Evolutionary conservation across 1,284 basidiomycete species (phyloP).

Genomic region (Moniliophthora roreri): DNA sequence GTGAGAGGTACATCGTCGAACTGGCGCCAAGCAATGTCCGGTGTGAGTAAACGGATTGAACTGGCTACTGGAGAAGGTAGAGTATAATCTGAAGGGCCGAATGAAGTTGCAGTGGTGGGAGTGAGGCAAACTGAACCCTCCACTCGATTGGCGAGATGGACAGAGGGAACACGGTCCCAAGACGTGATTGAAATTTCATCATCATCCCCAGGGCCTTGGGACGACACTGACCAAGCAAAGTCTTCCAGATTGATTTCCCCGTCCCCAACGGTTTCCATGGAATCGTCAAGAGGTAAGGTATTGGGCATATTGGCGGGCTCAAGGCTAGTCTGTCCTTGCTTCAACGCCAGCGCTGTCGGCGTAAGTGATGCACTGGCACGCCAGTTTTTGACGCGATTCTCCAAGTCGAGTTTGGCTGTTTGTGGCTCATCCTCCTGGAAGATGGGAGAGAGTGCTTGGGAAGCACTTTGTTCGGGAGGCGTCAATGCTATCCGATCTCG

Average conservation of each 20-base stretch:
- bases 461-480: slow-evolving; percentile 29
- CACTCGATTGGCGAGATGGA: slow-evolving; percentile 56
- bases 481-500: slow-evolving; percentile 17
- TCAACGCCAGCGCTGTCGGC: slow-evolving; percentile 47
- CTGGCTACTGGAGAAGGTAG: slow-evolving; percentile 23
- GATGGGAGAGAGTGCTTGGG: slow-evolving; percentile 54
- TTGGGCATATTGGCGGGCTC: slow-evolving; percentile 57
- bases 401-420: slow-evolving; percentile 48
- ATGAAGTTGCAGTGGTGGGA: slow-evolving; percentile 50
- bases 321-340: slow-evolving; percentile 47
- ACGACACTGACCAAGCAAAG: slow-evolving; percentile 70
- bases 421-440: slow-evolving; percentile 59
- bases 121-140: slow-evolving; percentile 61
- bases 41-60: slow-evolving; percentile 23
- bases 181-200: slow-evolving; percentile 33
- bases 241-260: slow-evolving; percentile 58
- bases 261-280: slow-evolving; percentile 24
- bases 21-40: slow-evolving; percentile 33
- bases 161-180: slow-evolving; percentile 41
- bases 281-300: slow-evolving; percentile 37
- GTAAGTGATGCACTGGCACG: slow-evolving; percentile 52
- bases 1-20: slow-evolving; percentile 35
- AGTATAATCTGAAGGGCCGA: slow-evolving; percentile 42
- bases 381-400: slow-evolving; percentile 64
- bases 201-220: slow-evolving; percentile 54